Evolutionary conservation across 371 early-diverging fungal genomes (phyloP), one percentile per base, ranked within the genome.

Genomic region (Blyttiomyces sp.): DNA sequence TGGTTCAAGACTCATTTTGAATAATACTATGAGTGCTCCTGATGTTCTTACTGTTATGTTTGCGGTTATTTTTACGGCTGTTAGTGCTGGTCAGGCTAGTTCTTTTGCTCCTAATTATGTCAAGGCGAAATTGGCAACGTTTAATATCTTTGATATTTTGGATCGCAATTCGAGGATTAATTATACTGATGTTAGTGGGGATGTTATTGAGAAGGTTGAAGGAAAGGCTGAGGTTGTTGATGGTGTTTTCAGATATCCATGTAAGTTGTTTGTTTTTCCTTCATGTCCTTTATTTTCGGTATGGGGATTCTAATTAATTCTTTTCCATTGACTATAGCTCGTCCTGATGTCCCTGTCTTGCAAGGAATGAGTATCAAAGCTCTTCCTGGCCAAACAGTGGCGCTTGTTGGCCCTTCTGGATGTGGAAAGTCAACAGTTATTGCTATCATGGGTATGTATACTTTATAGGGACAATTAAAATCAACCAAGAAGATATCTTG

Each of bases 351-450:
- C 49, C 74, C 77, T 49, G 81, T 96, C 42, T 85, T 94, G 51
- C 83, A 82, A 21, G 87, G 88, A 31, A 68, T 95, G 57, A 80
- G 81, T 53, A 71, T 94, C 28, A 68, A 80, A 43, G 89, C 89
- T 33, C 67, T 57, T 33, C 71, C 82, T 0, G 84, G 84, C 2
- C 62, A 76, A 33, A 85, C 83, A 16, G 77, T 80, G 11, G 86
- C 84, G 1, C 66, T 84, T 3, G 83, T 84, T 16, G 86, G 86
- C 23, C 54, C 69, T 13, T 71, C 71, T 9, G 95, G 94, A 13
- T 90, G 91, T 60, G 94, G 96, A 39, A 93, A 93, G 71, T 85
- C 86, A 11, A 93, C 95, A 0, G 83, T 86, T 0, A 86, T 94
- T 63, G 89, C 85, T n/a, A 34, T 68, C 49, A 7, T 66, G 31